A percentile compares a stretch with the other conserved stretches of the same genome.
These are phyloP conservation scores for Viridothelium virens DNA, from an alignment of 495 filamentous ascomycete genomes.

Conservation along the genomic window DNA sequence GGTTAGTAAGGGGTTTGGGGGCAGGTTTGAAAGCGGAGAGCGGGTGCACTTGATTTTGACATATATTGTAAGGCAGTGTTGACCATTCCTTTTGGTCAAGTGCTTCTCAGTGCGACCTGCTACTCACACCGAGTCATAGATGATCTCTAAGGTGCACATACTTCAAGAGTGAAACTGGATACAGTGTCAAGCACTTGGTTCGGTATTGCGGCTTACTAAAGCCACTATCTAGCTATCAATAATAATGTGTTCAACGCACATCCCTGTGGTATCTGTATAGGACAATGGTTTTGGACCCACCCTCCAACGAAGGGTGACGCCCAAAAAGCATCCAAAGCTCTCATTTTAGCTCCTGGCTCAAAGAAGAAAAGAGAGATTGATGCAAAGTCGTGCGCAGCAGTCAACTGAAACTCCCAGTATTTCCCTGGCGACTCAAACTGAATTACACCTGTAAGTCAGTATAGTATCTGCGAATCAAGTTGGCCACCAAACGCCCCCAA, in stretches of 20 bases:
- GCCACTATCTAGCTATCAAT: not conserved
- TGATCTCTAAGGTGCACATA: too few relatives aligned
- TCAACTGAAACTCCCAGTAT: not conserved
- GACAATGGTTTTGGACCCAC: not conserved
- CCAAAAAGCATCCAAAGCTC: not conserved
- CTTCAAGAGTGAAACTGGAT: not conserved
- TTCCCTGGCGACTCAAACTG: not conserved
- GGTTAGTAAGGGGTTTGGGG: too few relatives aligned
- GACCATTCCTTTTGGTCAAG: too few relatives aligned
- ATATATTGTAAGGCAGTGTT: too few relatives aligned
- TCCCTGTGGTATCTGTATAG: conserved; percentile 2
- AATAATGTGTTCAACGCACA: not conserved
- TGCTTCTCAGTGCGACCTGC: too few relatives aligned
- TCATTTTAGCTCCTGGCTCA: not conserved
- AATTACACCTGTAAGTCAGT: not conserved
- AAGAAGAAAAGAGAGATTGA: not conserved
- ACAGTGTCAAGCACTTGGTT: not conserved
- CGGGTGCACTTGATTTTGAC: too few relatives aligned
- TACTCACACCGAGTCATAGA: too few relatives aligned
- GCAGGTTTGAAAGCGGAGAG: too few relatives aligned
- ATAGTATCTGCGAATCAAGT: not conserved
- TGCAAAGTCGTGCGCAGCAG: not conserved
- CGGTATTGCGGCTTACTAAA: not conserved
- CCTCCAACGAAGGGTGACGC: not conserved
- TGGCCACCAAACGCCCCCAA: not conserved